Evolutionary conservation across 2,329 filamentous ascomycete genomes (phyloP).

Genomic region (Corynespora cassiicola): DNA sequence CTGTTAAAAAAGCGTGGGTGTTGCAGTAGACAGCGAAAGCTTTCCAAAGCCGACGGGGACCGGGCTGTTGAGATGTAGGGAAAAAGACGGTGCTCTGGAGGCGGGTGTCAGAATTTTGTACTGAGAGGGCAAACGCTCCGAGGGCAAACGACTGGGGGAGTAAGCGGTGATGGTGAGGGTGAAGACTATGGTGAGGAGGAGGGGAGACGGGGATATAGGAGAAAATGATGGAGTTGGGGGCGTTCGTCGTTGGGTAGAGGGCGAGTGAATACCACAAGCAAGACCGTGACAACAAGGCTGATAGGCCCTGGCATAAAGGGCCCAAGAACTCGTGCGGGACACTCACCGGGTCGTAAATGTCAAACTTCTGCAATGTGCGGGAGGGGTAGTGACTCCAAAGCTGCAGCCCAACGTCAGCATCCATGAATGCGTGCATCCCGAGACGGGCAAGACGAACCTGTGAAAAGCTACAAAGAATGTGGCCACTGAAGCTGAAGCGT

Average conservation of each 20-base stretch:
- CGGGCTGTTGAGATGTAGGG: conserved; percentile 37
- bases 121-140: too few relatives aligned
- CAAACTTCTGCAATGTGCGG: conserved; percentile 48
- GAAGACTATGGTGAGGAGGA: neutral
- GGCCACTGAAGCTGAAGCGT: conserved; percentile 52
- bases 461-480: conserved; percentile 54
- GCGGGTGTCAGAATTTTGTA: too few relatives aligned
- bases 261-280: too few relatives aligned
- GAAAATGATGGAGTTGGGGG: neutral
- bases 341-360: conserved; percentile 49
- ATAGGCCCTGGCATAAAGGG: too few relatives aligned
- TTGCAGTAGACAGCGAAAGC: conserved; percentile 13
- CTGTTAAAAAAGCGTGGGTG: conserved; percentile 11
- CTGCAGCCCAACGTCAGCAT: conserved; percentile 30
- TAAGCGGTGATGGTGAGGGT: conserved; percentile 29
- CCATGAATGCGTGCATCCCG: neutral
- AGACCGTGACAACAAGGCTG: too few relatives aligned
- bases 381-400: conserved; percentile 50
- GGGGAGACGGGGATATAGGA: neutral
- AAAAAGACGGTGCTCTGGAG: conserved; percentile 36
- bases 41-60: conserved; percentile 16
- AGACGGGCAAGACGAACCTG: conserved; percentile 34
- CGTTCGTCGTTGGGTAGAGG: too few relatives aligned
- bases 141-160: too few relatives aligned
- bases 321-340: too few relatives aligned